These are phyloP conservation scores for Saccharomycopsis synnaedendra DNA, from an alignment of 805 yeast species.

Conservation along the genomic window DNA sequence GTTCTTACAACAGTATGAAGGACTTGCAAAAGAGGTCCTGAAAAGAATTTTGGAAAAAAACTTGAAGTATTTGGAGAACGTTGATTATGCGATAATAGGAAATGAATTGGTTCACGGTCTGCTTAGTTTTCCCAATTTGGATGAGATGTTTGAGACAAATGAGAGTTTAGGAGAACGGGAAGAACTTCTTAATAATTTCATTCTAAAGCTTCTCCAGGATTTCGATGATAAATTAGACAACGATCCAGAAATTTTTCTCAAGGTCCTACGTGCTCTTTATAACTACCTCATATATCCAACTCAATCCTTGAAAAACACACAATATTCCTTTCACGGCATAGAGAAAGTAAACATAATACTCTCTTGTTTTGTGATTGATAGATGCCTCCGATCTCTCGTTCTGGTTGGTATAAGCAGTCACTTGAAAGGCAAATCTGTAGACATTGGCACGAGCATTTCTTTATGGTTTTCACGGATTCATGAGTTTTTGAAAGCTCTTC, in stretches of 20 bases:
- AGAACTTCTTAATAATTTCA: background rate
- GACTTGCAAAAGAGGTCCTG: background rate
- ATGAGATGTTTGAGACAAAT: background rate
- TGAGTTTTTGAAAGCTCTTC: too few species aligned
- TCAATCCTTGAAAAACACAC: too few species aligned
- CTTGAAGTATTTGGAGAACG: background rate
- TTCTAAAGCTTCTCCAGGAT: background rate
- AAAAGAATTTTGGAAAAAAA: background rate
- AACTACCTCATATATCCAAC: background rate
- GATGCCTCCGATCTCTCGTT: too few species aligned
- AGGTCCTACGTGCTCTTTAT: background rate
- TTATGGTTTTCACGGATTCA: too few species aligned
- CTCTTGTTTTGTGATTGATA: too few species aligned
- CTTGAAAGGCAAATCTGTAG: too few species aligned
- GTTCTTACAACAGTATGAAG: too few species aligned
- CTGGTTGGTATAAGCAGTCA: too few species aligned
- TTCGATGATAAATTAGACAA: background rate
- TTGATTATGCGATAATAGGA: background rate
- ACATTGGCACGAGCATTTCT: too few species aligned
- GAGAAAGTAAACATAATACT: too few species aligned
- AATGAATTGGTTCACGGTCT: background rate
- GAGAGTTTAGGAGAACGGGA: background rate
- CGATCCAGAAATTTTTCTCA: constrained; percentile 2
- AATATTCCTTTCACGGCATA: too few species aligned
- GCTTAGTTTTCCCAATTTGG: background rate